Percentiles rank a stretch among this genome's conserved stretches.
phyloP scores from a whole-genome alignment of 257 asterid species.

The Craterostigma plantagineum region DNA sequence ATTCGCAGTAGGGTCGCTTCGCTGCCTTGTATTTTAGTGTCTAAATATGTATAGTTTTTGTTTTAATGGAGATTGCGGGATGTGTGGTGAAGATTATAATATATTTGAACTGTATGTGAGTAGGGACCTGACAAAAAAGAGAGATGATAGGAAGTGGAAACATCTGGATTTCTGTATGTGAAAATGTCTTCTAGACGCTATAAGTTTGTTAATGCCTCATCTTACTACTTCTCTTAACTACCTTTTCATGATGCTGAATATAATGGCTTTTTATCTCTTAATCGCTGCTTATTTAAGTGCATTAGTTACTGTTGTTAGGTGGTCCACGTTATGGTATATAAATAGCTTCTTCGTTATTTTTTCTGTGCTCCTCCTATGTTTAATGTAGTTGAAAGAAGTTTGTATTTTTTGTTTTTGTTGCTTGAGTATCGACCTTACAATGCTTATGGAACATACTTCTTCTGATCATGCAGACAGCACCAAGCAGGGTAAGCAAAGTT shows the following conservation, averaged over 20 bases:
- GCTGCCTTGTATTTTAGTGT: constrained; percentile 12
- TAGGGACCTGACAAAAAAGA: constrained; percentile 9
- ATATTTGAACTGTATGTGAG: not conserved
- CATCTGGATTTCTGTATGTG: constrained; percentile 7
- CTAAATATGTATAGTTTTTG: not conserved
- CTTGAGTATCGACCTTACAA: too few species aligned
- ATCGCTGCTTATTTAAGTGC: too few species aligned
- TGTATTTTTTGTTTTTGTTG: too few species aligned
- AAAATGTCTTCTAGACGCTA: not conserved
- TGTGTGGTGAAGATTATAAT: constrained; percentile 7
- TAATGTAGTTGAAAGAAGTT: too few species aligned
- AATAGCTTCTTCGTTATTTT: too few species aligned
- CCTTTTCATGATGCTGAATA: not conserved
- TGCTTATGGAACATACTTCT: too few species aligned
- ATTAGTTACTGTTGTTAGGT: too few species aligned
- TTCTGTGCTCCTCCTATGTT: too few species aligned
- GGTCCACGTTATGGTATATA: too few species aligned
- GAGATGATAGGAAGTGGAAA: constrained; percentile 11
- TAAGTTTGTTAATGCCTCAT: not conserved
- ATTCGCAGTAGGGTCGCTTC: constrained; percentile 15
- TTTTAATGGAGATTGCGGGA: constrained; percentile 4
- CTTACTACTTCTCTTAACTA: not conserved
- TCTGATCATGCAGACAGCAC: too few species aligned
- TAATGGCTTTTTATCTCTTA: too few species aligned
- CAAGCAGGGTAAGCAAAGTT: too few species aligned